Conservation (phyloP, 257 asterid species). For the Fraxinus quadrangulata region DNA sequence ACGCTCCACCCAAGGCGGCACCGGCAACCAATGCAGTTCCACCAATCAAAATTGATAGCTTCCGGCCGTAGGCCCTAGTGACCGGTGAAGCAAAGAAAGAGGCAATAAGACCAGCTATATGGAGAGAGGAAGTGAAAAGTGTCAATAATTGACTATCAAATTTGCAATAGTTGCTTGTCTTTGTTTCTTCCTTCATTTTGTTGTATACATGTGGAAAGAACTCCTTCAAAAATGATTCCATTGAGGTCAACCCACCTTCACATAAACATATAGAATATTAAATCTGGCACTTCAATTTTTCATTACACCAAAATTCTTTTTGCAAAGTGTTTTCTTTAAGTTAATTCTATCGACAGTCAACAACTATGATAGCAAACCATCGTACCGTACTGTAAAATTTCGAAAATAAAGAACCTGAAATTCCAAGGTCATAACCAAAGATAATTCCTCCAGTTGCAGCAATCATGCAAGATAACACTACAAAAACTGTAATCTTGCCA, state of each 20-base stretch:
- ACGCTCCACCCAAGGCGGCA: conserved; percentile 52
- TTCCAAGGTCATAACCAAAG: conserved; percentile 50
- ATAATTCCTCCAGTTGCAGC: conserved; percentile 55
- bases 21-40: conserved; percentile 46
- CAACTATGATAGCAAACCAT: not conserved
- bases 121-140: conserved; percentile 49
- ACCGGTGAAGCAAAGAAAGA: conserved; percentile 52
- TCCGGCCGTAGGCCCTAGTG: conserved; percentile 50
- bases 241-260: conserved; percentile 61
- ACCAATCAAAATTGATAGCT: conserved; percentile 44
- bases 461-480: conserved; percentile 46
- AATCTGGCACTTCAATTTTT: not conserved
- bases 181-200: conserved; percentile 32
- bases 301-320: not conserved
- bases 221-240: conserved; percentile 49
- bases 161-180: conserved; percentile 54
- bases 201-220: conserved; percentile 47
- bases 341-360: not conserved
- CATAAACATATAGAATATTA: not conserved
- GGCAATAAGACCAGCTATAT: conserved; percentile 51
- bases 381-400: too few species aligned
- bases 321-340: too few species aligned
- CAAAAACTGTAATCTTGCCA: conserved; percentile 44
- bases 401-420: conserved; percentile 39
- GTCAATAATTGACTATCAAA: conserved; percentile 51